A percentile compares a stretch with the other conserved stretches of the same genome.
Evolutionary conservation across 83 land plant species (phyloP).

Genomic region (Picea abies): DNA sequence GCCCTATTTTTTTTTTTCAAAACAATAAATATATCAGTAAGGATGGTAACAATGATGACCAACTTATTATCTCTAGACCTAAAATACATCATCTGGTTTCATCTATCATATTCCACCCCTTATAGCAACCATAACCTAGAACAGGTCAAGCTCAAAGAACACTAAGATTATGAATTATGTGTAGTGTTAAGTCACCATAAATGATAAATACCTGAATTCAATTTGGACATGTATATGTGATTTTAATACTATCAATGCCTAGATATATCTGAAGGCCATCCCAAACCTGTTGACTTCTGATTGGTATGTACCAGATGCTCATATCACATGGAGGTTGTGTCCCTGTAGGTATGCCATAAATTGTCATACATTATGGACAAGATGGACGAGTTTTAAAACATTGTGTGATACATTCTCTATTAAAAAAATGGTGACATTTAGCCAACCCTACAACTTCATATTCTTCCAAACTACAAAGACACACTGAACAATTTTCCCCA

Average conservation of each 20-base stretch:
- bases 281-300: background rate
- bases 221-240: conserved; percentile 15
- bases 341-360: conserved; percentile 32
- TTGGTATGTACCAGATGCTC: conserved; percentile 13
- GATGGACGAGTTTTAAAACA: conserved; percentile 37
- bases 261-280: conserved; percentile 13
- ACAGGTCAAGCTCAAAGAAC: no score
- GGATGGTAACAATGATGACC: no score
- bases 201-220: conserved; percentile 3
- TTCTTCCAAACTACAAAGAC: conserved; percentile 25
- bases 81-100: no score
- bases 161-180: no score
- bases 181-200: no score
- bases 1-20: no score
- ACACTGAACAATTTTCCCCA: conserved; percentile 37
- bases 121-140: no score
- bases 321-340: conserved; percentile 21
- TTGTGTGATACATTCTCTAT: conserved; percentile 24
- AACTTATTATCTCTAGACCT: no score
- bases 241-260: conserved; percentile 15
- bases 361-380: conserved; percentile 29
- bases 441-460: conserved; percentile 22
- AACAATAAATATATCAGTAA: no score
- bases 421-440: conserved; percentile 29
- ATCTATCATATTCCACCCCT: no score